Percentiles rank a stretch among this genome's conserved stretches.
Evolutionary conservation across 345 rosid genomes (phyloP).

Genomic region (Camelina laxa): DNA sequence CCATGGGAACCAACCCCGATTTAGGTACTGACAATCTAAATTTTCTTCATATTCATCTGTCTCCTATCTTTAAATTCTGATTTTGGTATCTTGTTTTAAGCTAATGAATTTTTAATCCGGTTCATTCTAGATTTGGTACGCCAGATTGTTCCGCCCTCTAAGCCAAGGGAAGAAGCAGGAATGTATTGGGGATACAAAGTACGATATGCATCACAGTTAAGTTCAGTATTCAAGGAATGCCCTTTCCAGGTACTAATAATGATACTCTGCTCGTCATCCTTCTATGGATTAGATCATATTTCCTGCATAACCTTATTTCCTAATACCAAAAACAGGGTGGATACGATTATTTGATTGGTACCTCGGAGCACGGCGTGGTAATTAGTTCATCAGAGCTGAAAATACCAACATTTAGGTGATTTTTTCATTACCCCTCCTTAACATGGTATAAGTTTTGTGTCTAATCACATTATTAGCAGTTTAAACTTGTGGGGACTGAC

Average conservation of each 20-base stretch:
- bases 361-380: slow-evolving; percentile 93
- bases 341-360: slow-evolving; percentile 84
- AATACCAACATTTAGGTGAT: slow-evolving; percentile 74
- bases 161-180: slow-evolving; percentile 81
- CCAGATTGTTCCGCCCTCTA: slow-evolving; percentile 66
- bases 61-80: background rate
- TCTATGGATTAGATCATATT: background rate
- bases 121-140: slow-evolving; percentile 64
- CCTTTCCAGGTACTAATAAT: slow-evolving; percentile 58
- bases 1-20: slow-evolving; percentile 75
- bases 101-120: slow-evolving; percentile 35
- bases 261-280: slow-evolving; percentile 6
- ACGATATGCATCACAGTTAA: slow-evolving; percentile 78
- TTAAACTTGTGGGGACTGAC: slow-evolving; percentile 19
- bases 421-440: background rate
- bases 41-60: background rate
- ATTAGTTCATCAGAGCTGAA: slow-evolving; percentile 69
- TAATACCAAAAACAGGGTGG: slow-evolving; percentile 68
- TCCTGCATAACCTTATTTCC: slow-evolving; percentile 25
- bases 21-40: slow-evolving; percentile 58
- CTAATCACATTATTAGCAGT: slow-evolving; percentile 10
- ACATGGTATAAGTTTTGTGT: slow-evolving; percentile 2
- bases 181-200: slow-evolving; percentile 94
- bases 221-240: slow-evolving; percentile 65
- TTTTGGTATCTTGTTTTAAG: background rate